These are phyloP conservation scores for Candida pseudocylindracea DNA, from an alignment of 1,139 yeast species.

Conservation along the genomic window DNA sequence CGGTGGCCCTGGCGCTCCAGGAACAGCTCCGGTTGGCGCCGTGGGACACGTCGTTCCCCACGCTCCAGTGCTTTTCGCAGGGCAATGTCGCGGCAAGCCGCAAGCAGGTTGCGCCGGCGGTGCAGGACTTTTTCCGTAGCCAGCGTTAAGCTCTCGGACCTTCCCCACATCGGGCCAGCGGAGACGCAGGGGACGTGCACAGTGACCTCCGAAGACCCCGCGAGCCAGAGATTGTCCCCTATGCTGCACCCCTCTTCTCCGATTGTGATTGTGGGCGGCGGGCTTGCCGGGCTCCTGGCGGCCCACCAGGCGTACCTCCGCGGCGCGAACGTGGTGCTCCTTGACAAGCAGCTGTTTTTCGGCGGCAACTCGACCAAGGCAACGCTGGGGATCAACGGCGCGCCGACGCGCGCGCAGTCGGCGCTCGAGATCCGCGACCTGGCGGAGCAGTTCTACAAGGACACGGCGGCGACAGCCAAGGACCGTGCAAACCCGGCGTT, in stretches of 20 bases:
- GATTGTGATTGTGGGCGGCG: conserved; percentile 55
- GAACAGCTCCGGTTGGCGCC: conserved; percentile 5
- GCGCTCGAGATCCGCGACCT: conserved; percentile 27
- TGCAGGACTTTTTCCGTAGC: conserved; percentile 11
- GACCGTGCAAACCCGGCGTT: conserved; percentile 33
- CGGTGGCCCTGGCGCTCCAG: conserved; percentile 9
- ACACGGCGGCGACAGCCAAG: conserved; percentile 44
- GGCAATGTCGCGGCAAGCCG: conserved; percentile 40
- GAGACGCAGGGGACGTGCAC: too few relatives aligned
- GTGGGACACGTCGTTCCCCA: conserved; percentile 1
- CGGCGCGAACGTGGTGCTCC: conserved; percentile 29
- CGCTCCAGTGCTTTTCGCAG: conserved; percentile 23
- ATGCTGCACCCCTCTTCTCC: conserved; percentile 5
- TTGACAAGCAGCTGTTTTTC: conserved; percentile 41
- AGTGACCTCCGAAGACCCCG: too few relatives aligned
- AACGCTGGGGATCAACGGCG: conserved; percentile 67
- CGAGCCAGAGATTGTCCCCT: too few relatives aligned
- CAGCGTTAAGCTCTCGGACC: too few relatives aligned
- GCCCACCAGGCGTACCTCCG: conserved; percentile 41
- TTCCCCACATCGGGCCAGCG: too few relatives aligned
- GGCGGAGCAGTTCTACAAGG: conserved; percentile 35
- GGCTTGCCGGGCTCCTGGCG: conserved; percentile 62
- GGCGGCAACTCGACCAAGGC: conserved; percentile 75
- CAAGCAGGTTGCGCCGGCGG: conserved; percentile 66
- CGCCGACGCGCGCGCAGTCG: conserved; percentile 39